Evolutionary conservation across 192 early-diverging fungal species (phyloP).

Genomic region (Oehlia diaphana): DNA sequence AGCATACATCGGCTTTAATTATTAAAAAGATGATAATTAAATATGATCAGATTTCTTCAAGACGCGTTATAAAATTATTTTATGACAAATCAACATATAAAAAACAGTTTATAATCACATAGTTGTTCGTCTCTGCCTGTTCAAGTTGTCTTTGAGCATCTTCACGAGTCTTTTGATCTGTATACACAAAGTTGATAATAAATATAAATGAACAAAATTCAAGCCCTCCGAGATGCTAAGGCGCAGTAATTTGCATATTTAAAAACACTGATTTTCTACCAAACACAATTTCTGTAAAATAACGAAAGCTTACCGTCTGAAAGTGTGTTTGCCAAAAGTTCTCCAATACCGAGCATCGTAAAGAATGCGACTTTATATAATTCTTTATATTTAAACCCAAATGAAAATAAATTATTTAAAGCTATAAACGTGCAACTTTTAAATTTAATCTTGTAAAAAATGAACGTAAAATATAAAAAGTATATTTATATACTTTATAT

Average conservation of each 20-base stretch:
- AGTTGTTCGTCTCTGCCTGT: constrained; percentile 71
- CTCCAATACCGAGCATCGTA: constrained; percentile 51
- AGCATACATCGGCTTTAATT: constrained; percentile 61
- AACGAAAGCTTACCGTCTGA: constrained; percentile 52
- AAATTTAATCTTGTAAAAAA: too few relatives aligned
- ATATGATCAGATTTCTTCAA: not conserved
- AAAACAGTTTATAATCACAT: constrained; percentile 56
- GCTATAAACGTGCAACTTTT: too few relatives aligned
- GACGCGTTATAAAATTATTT: constrained; percentile 14
- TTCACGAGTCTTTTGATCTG: constrained; percentile 76
- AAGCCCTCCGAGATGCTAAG: not conserved
- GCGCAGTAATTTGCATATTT: not conserved
- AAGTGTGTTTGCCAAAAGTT: constrained; percentile 73
- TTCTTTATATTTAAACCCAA: too few relatives aligned
- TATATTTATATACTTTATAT: too few relatives aligned
- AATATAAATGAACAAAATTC: not conserved
- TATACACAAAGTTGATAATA: not conserved
- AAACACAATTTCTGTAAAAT: not conserved
- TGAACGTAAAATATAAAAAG: too few relatives aligned
- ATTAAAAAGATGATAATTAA: constrained; percentile 19
- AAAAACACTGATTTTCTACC: not conserved
- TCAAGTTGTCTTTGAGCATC: constrained; percentile 79
- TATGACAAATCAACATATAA: constrained; percentile 1
- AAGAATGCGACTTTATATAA: constrained; percentile 1
- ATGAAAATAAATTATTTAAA: too few relatives aligned